A percentile compares a stretch with the other conserved stretches of the same genome.
Conservation (phyloP, 345 rosid genomes). For the Sisymbrium irio region DNA sequence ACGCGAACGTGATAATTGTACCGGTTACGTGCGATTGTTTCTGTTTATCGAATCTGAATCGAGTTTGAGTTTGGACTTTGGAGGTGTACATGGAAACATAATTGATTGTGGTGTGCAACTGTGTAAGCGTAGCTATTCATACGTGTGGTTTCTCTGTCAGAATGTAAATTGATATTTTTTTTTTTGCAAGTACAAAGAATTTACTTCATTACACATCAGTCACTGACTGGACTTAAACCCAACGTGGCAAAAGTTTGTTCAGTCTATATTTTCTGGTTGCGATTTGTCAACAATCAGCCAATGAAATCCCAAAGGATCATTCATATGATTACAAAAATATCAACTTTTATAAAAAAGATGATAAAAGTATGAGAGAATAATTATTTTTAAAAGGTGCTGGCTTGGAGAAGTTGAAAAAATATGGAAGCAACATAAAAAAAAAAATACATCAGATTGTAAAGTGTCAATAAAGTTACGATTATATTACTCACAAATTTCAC, state of each 20-base stretch:
- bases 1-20: background rate
- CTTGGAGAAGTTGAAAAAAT: background rate
- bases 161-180: background rate
- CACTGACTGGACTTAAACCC: constrained; percentile 3
- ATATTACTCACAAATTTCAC: constrained; percentile 7
- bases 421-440: background rate
- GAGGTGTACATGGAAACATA: background rate
- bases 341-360: too few relatives aligned
- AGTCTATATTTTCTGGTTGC: constrained; percentile 1
- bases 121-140: constrained; percentile 11
- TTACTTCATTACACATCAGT: constrained; percentile 19
- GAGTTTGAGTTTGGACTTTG: background rate
- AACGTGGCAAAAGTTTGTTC: background rate
- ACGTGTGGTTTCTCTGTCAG: background rate
- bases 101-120: background rate
- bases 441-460: background rate
- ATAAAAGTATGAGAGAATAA: background rate
- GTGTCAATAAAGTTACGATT: constrained; percentile 19
- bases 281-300: constrained; percentile 10
- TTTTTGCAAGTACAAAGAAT: background rate
- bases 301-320: too few relatives aligned
- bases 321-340: background rate
- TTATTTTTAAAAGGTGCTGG: background rate
- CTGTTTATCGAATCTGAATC: background rate
- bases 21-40: background rate